Evolutionary conservation across 345 rosid species (phyloP).

Genomic region (Leavenworthia alabamica): DNA sequence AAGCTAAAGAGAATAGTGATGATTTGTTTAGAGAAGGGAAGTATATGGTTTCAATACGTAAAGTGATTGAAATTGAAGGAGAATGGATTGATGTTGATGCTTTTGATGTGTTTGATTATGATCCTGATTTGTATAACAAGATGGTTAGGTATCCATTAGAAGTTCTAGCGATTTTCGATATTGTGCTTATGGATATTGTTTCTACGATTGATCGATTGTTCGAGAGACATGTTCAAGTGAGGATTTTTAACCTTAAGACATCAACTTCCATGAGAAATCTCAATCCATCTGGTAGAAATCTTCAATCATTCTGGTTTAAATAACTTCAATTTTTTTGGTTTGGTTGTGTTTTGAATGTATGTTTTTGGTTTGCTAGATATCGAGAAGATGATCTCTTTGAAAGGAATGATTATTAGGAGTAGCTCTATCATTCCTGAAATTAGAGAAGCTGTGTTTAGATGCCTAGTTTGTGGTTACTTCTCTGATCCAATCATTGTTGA

Average conservation of each 20-base stretch:
- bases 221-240: slow-evolving; percentile 85
- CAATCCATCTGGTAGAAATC: slow-evolving; percentile 92
- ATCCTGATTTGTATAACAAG: slow-evolving; percentile 70
- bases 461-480: slow-evolving; percentile 78
- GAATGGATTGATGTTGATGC: slow-evolving; percentile 95
- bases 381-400: slow-evolving; percentile 92
- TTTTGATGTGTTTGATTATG: slow-evolving; percentile 73
- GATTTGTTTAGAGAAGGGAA: slow-evolving; percentile 72
- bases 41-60: slow-evolving; percentile 65
- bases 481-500: slow-evolving; percentile 85
- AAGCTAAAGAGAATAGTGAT: slow-evolving; percentile 33
- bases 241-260: slow-evolving; percentile 64
- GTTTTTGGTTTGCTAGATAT: slow-evolving; percentile 48
- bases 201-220: slow-evolving; percentile 62
- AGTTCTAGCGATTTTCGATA: slow-evolving; percentile 89
- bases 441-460: slow-evolving; percentile 87
- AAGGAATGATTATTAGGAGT: slow-evolving; percentile 90
- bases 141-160: slow-evolving; percentile 91
- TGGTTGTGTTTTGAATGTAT: slow-evolving; percentile 13
- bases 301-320: slow-evolving; percentile 69
- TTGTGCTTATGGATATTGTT: slow-evolving; percentile 90
- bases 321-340: background rate
- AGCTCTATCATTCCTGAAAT: slow-evolving; percentile 96
- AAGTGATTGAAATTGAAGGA: slow-evolving; percentile 76
- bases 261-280: slow-evolving; percentile 87